Percentiles rank a stretch among this genome's conserved stretches.
phyloP scores from a whole-genome alignment of 176 grass and related monocot genomes.

The Bromus sterilis region DNA sequence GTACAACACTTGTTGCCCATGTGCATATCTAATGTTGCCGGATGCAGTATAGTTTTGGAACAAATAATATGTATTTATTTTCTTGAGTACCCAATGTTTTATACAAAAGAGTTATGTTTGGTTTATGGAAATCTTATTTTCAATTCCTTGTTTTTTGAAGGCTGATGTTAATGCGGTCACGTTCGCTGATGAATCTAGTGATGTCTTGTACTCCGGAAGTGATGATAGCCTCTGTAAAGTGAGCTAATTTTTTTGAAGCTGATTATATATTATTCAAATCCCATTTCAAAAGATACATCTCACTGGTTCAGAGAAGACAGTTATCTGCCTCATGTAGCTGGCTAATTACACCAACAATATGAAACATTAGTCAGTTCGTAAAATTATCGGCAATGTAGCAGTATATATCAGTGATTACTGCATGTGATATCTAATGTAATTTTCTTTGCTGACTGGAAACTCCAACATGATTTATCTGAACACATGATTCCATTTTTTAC shows the following conservation, averaged over 20 bases:
- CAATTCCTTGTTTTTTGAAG: slow-evolving; percentile 31
- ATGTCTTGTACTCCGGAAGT: slow-evolving; percentile 87
- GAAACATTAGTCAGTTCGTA: not conserved
- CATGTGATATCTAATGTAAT: not conserved
- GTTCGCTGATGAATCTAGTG: slow-evolving; percentile 80
- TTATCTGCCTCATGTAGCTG: not conserved
- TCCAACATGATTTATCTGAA: not conserved
- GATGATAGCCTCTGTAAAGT: slow-evolving; percentile 93
- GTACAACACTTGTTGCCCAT: not conserved
- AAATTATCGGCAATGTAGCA: not conserved
- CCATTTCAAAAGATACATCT: not conserved
- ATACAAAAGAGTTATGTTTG: not conserved
- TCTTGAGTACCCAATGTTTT: not conserved
- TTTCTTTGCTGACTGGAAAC: not conserved
- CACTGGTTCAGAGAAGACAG: not conserved
- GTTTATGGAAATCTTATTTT: slow-evolving; percentile 4
- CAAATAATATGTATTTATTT: not conserved
- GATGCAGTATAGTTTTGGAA: not conserved
- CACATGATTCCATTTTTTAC: not conserved
- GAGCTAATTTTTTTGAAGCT: not conserved
- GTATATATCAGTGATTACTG: not conserved
- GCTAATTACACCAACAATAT: not conserved
- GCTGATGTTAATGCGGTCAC: slow-evolving; percentile 82
- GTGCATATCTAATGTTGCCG: not conserved
- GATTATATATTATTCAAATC: not conserved